phyloP scores from a whole-genome alignment of 2,329 filamentous ascomycete species.

The Fusarium neocosmosporiellum region DNA sequence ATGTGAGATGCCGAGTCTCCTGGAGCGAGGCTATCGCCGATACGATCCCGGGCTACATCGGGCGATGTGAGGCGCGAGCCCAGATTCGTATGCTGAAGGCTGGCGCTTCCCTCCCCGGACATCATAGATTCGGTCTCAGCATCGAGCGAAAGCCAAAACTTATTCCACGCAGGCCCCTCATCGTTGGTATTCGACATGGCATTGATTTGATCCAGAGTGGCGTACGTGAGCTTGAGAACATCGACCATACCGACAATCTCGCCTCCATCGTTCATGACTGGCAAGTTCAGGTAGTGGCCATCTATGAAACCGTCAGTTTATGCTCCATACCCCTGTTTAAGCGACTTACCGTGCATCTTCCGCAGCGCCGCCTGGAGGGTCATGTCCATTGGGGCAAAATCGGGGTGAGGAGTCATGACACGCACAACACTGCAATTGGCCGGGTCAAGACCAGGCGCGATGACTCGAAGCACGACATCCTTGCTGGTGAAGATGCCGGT shows the following conservation, averaged over 20 bases:
- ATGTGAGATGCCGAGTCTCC: conserved; percentile 95
- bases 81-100: conserved; percentile 71
- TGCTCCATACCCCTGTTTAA: background rate
- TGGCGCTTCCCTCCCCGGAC: conserved; percentile 87
- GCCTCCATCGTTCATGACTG: conserved; percentile 96
- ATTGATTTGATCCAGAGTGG: conserved; percentile 97
- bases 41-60: conserved; percentile 76
- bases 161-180: conserved; percentile 98
- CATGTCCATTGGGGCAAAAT: conserved; percentile 99
- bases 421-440: conserved; percentile 96
- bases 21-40: conserved; percentile 85
- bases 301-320: conserved; percentile 64
- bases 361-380: conserved; percentile 96
- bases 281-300: conserved; percentile 97
- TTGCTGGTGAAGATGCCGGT: conserved; percentile 99
- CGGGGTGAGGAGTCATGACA: conserved; percentile 98
- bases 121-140: conserved; percentile 96
- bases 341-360: conserved; percentile 93
- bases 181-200: conserved; percentile 89
- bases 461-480: conserved; percentile 97
- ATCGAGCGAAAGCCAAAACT: conserved; percentile 98
- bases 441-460: conserved; percentile 94
- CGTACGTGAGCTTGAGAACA: conserved; percentile 97
- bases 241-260: conserved; percentile 99
- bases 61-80: conserved; percentile 83